Evolutionary conservation across 2,329 filamentous ascomycete species (phyloP).

Genomic region (Penicillium sp.): DNA sequence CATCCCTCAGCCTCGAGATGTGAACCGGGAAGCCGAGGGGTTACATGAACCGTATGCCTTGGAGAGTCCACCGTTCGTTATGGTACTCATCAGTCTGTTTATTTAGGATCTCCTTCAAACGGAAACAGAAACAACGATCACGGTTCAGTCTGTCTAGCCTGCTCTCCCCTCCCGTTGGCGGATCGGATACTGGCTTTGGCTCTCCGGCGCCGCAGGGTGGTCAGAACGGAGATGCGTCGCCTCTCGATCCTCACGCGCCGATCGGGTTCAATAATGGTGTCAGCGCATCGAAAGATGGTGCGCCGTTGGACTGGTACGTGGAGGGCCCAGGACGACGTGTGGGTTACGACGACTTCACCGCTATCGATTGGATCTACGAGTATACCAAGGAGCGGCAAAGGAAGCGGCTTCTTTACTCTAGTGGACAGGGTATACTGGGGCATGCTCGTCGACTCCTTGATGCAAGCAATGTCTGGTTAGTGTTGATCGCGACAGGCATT

Average conservation of each 20-base stretch:
- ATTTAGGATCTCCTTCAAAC: conserved; percentile 42
- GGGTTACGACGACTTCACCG: conserved; percentile 92
- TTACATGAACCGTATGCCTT: conserved; percentile 35
- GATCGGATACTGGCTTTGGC: conserved; percentile 23
- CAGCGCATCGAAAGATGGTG: conserved; percentile 39
- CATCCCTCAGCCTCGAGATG: conserved; percentile 16
- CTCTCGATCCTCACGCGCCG: conserved; percentile 20
- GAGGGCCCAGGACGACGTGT: conserved; percentile 87
- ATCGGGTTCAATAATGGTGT: conserved; percentile 23
- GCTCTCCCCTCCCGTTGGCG: conserved; percentile 30
- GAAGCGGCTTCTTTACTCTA: conserved; percentile 69
- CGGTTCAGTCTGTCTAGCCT: conserved; percentile 41
- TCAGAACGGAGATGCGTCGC: conserved; percentile 27
- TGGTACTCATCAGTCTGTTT: conserved; percentile 2
- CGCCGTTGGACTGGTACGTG: conserved; percentile 72
- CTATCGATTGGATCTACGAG: conserved; percentile 99
- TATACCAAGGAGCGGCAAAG: conserved; percentile 94
- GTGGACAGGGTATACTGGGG: conserved; percentile 67
- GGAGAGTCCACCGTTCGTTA: background rate
- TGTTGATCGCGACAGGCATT: conserved; percentile 81
- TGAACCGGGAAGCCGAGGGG: conserved; percentile 26
- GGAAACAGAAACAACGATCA: conserved; percentile 40
- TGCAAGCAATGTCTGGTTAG: conserved; percentile 85
- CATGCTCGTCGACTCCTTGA: conserved; percentile 72
- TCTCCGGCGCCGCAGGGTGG: conserved; percentile 25